Conservation (phyloP, 768 basidiomycete genomes). For the Leccinum truebloodii region DNA sequence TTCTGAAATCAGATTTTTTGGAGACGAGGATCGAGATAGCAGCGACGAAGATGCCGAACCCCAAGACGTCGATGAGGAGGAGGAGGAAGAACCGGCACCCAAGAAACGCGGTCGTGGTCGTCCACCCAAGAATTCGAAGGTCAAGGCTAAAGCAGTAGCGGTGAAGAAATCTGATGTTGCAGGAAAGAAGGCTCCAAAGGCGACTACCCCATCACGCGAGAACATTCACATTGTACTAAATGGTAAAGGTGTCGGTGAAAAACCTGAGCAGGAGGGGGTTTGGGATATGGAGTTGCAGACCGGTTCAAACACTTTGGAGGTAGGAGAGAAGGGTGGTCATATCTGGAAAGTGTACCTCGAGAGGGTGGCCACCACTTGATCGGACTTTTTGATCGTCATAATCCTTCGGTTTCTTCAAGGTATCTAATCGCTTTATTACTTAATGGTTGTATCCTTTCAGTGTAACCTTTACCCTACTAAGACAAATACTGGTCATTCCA, state of each 20-base stretch:
- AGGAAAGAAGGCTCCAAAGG: slow-evolving; percentile 49
- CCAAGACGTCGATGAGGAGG: slow-evolving; percentile 46
- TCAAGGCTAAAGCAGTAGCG: slow-evolving; percentile 33
- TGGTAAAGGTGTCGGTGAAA: slow-evolving; percentile 48
- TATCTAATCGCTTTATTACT: slow-evolving; percentile 33
- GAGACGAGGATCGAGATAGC: slow-evolving; percentile 59
- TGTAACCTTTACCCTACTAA: slow-evolving; percentile 30
- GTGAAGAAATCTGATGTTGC: slow-evolving; percentile 33
- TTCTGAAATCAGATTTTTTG: slow-evolving; percentile 52
- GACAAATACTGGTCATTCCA: slow-evolving; percentile 17
- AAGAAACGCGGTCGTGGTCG: slow-evolving; percentile 46
- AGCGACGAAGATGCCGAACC: slow-evolving; percentile 55
- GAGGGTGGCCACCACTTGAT: slow-evolving; percentile 35
- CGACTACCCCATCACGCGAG: slow-evolving; percentile 38
- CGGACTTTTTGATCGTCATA: slow-evolving; percentile 5
- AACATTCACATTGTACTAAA: slow-evolving; percentile 68
- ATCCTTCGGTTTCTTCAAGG: slow-evolving; percentile 13
- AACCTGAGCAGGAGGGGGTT: slow-evolving; percentile 45
- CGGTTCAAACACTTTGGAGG: slow-evolving; percentile 65
- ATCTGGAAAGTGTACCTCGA: slow-evolving; percentile 73
- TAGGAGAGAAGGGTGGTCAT: slow-evolving; percentile 70
- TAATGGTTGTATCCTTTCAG: slow-evolving; percentile 32
- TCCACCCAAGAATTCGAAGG: slow-evolving; percentile 35
- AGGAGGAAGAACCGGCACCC: slow-evolving; percentile 36
- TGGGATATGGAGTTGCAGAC: slow-evolving; percentile 65